phyloP scores from a whole-genome alignment of 2,329 filamentous ascomycete genomes.

The Cordyceps farinosa region DNA sequence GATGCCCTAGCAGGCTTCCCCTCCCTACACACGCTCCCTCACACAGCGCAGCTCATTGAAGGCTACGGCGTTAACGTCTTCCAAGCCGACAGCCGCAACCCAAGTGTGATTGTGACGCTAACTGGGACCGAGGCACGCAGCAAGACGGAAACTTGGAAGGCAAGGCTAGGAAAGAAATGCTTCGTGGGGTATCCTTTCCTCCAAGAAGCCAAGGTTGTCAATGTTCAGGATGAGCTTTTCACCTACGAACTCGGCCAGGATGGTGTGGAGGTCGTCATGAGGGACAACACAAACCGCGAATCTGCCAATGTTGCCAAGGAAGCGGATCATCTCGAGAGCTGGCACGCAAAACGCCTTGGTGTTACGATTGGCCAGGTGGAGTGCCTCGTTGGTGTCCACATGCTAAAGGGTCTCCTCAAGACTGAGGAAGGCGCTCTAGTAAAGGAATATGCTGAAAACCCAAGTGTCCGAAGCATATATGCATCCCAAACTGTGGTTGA shows the following conservation, averaged over 20 bases:
- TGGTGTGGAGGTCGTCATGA: conserved; percentile 61
- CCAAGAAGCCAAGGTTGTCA: conserved; percentile 85
- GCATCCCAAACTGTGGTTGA: conserved; percentile 91
- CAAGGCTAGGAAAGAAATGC: conserved; percentile 78
- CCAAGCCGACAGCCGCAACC: conserved; percentile 91
- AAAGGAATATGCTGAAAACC: conserved; percentile 87
- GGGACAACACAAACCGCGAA: conserved; percentile 69
- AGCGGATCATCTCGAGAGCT: conserved; percentile 75
- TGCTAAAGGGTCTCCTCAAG: conserved; percentile 86
- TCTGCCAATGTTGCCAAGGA: conserved; percentile 83
- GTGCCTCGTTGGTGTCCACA: conserved; percentile 85
- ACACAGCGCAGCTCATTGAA: conserved; percentile 65
- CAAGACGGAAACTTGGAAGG: conserved; percentile 67
- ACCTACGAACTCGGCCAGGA: conserved; percentile 71
- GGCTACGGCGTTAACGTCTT: conserved; percentile 92
- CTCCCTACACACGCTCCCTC: conserved; percentile 79
- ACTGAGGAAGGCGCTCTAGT: conserved; percentile 85
- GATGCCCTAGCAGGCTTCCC: conserved; percentile 92
- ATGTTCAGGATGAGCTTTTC: conserved; percentile 90
- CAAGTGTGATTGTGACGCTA: conserved; percentile 90
- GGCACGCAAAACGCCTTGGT: conserved; percentile 87
- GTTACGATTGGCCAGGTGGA: conserved; percentile 85
- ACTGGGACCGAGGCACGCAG: conserved; percentile 69
- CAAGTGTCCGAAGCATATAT: conserved; percentile 82
- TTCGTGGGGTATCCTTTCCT: conserved; percentile 94